Conservation (phyloP, 2,329 filamentous ascomycete genomes). For the Gaeumannomyces tritici region DNA sequence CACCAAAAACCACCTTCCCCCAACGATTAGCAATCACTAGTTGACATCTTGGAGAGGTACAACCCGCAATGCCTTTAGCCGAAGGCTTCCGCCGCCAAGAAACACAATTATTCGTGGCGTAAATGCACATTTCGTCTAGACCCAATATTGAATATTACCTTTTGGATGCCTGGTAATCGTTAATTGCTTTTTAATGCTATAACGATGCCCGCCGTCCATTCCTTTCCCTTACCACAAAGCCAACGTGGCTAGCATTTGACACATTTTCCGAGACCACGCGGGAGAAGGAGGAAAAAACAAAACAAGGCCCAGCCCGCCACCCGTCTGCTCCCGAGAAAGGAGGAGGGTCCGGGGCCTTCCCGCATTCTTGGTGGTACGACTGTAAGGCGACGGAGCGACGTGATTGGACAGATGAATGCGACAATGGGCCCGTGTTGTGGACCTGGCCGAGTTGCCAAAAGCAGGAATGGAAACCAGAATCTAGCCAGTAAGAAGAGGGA, state of each 20-base stretch:
- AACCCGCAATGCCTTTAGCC: too few relatives aligned
- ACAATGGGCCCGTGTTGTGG: background rate
- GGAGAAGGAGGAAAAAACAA: too few relatives aligned
- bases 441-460: background rate
- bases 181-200: too few relatives aligned
- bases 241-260: background rate
- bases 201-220: too few relatives aligned
- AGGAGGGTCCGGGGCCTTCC: background rate
- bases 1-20: background rate
- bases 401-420: background rate
- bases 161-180: too few relatives aligned
- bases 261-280: background rate
- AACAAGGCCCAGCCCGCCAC: background rate
- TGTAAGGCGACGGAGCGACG: too few relatives aligned
- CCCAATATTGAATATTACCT: too few relatives aligned
- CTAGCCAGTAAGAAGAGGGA: background rate
- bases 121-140: too few relatives aligned
- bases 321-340: background rate
- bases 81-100: too few relatives aligned
- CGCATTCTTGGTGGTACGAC: background rate
- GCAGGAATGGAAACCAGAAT: background rate
- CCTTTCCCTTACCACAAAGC: too few relatives aligned
- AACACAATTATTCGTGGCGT: too few relatives aligned
- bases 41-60: background rate
- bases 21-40: background rate